Conservation (phyloP, 305 asterid genomes). For the Fraxinus platypoda region DNA sequence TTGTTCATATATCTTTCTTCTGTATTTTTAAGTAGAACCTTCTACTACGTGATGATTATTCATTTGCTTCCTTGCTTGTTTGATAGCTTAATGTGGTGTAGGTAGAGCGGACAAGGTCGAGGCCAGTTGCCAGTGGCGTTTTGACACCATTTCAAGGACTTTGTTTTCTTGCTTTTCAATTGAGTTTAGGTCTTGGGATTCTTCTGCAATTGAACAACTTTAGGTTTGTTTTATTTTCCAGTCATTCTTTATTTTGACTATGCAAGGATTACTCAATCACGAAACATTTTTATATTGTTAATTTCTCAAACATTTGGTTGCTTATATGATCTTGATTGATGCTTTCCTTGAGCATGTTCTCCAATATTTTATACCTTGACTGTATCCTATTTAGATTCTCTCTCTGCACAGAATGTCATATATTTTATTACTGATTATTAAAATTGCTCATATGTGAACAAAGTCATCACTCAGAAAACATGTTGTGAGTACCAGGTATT, state of each 20-base stretch:
- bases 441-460: neutral
- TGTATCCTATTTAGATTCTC: neutral
- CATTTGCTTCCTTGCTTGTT: constrained; percentile 27
- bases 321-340: neutral
- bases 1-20: neutral
- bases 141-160: constrained; percentile 77
- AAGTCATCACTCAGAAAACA: neutral
- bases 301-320: neutral
- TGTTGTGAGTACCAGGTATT: neutral
- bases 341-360: neutral
- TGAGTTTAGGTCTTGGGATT: constrained; percentile 82
- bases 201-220: constrained; percentile 77
- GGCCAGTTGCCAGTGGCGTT: constrained; percentile 90
- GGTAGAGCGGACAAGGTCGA: constrained; percentile 83
- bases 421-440: neutral
- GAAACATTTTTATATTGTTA: neutral
- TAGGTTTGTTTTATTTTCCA: constrained; percentile 45
- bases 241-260: constrained; percentile 20
- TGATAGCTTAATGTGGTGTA: constrained; percentile 54
- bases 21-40: neutral
- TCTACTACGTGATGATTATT: constrained; percentile 12
- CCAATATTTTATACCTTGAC: neutral
- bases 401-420: neutral
- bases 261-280: neutral
- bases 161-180: constrained; percentile 77